phyloP scores from a whole-genome alignment of 257 asterid species.

The Galeopsis tetrahit region DNA sequence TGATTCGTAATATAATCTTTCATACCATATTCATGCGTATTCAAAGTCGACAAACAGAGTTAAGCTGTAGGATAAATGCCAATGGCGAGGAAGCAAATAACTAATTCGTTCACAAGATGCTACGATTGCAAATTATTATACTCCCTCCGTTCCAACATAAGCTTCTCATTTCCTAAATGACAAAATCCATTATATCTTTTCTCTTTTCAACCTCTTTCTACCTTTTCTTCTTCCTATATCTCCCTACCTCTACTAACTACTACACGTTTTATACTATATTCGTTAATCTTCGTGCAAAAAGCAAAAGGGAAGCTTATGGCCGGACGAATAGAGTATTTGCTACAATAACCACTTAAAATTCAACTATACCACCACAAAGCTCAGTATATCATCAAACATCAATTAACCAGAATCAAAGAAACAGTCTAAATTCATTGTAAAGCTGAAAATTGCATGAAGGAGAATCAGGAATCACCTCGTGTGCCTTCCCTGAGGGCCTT shows the following conservation, averaged over 20 bases:
- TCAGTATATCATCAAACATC: background rate
- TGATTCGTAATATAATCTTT: background rate
- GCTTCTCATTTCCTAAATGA: too few relatives aligned
- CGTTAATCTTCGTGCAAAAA: too few relatives aligned
- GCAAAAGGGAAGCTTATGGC: too few relatives aligned
- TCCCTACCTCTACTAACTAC: too few relatives aligned
- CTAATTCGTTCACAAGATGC: background rate
- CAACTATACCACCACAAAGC: background rate
- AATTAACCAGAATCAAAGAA: background rate
- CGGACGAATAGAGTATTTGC: too few relatives aligned
- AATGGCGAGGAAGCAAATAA: constrained; percentile 8
- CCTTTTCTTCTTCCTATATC: too few relatives aligned
- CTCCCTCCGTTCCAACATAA: too few relatives aligned
- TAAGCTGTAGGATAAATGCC: background rate
- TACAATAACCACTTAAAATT: background rate
- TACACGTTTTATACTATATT: too few relatives aligned
- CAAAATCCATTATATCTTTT: too few relatives aligned
- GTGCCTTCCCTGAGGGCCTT: constrained; percentile 89
- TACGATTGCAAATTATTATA: background rate
- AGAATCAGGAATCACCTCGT: constrained; percentile 56
- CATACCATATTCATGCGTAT: background rate
- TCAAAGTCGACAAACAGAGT: constrained; percentile 12
- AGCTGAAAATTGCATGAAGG: constrained; percentile 18
- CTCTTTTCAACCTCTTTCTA: too few relatives aligned
- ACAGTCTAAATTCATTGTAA: background rate